phyloP scores from a whole-genome alignment of 2,329 filamentous ascomycete species.

The Talaromyces albobiverticillius region DNA sequence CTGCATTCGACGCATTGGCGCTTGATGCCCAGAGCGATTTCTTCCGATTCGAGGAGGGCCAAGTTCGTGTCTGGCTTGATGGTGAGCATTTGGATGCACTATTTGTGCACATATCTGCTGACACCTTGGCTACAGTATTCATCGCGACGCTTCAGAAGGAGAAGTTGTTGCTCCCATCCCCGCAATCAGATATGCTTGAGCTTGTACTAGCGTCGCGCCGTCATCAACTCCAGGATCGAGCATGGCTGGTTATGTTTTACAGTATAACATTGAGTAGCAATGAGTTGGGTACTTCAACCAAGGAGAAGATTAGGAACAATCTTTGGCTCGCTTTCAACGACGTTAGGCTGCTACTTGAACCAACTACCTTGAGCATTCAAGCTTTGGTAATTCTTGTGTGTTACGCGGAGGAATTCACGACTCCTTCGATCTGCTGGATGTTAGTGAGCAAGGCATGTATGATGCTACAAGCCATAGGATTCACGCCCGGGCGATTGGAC shows the following conservation, averaged over 20 bases:
- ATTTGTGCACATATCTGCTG: neutral
- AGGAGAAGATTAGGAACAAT: neutral
- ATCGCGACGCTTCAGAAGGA: neutral
- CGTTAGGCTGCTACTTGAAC: neutral
- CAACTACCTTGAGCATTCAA: neutral
- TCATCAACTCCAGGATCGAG: neutral
- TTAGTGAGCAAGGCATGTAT: neutral
- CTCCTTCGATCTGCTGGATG: neutral
- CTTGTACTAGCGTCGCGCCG: neutral
- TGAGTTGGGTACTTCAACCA: neutral
- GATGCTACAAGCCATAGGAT: slow-evolving; percentile 2
- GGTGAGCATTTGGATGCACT: neutral
- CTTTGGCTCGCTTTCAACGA: neutral
- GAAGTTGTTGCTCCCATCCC: neutral
- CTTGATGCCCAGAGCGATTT: neutral
- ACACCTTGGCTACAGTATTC: neutral
- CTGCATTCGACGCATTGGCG: neutral
- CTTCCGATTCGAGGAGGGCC: neutral
- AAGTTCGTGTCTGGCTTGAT: neutral
- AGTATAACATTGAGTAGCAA: neutral
- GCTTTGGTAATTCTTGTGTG: neutral
- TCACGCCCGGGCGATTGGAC: neutral
- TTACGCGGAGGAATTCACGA: neutral
- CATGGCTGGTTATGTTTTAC: neutral
- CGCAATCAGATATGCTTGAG: neutral